Evolutionary conservation across 331 rosid genomes (phyloP), one percentile per base, ranked within the genome.

Genomic region (Rosa hybrid): DNA sequence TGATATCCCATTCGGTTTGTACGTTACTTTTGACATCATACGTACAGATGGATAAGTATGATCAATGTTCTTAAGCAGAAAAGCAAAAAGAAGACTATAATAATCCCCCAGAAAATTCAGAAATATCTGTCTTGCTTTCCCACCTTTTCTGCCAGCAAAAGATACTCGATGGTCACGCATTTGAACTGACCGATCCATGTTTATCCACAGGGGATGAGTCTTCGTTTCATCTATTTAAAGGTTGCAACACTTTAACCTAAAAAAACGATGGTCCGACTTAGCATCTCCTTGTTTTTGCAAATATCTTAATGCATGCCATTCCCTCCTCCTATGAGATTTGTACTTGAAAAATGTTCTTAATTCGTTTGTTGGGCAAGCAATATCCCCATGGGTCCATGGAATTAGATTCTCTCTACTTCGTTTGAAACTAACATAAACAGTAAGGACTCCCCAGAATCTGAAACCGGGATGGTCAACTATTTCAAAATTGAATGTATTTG

Each of bases 11-110:
- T 88, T 91, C 79, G 91, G 75, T 77, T 56, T 50, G 7, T 48
- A 51, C 12, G 59, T 71, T 59, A 20, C 88, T 81, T 86, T 85
- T 88, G 86, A 86, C 85, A 80, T 85, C 85, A 82, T 71, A 85
- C n/a, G 45, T 49, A 77, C 80, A 59, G 73, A 65, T 72, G 80
- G 80, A 76, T 84, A 76, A 77, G 79, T 83, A 73, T 78, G 72
- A 80, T 23, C 17, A 12, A 49, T 71, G 21, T 2, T 12, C 23
- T 4, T 76, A 11, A 45, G 17, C 18, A 71, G n/a, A 51, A 60
- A 54, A 77, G 67, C 34, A 14, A 62, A 44, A 64, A n/a, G 13
- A 7, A 20, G 63, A 81, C 5, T 39, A 12, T 57, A 5, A 10
- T 50, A 81, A 71, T 44, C 77, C 18, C 14, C 63, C 48, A 74